These are phyloP conservation scores for Grammothele lineata DNA, from an alignment of 768 basidiomycete genomes.

Conservation along the genomic window DNA sequence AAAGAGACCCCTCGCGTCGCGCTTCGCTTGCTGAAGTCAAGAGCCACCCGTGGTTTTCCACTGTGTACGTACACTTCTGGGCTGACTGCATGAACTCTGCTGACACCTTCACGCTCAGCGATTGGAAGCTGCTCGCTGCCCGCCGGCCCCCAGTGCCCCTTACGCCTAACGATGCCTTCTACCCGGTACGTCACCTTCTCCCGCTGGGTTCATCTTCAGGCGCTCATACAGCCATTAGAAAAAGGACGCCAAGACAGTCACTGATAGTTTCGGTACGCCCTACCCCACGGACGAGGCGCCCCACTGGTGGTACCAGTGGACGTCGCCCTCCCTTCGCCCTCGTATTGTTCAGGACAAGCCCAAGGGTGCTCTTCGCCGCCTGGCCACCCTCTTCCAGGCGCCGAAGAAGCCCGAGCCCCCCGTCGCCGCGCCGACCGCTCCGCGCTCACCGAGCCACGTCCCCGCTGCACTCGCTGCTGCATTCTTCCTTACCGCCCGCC, in stretches of 20 bases:
- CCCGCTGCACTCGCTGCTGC: no score
- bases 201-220: no score
- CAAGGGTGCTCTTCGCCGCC: no score
- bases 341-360: background rate
- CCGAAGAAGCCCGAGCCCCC: no score
- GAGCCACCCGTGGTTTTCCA: constrained; percentile 3
- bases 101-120: background rate
- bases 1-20: constrained; percentile 1
- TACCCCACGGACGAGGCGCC: constrained; percentile 1
- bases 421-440: no score
- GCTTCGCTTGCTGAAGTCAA: constrained; percentile 1
- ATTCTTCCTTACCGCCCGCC: no score
- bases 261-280: constrained; percentile 1
- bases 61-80: constrained; percentile 7
- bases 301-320: constrained; percentile 7
- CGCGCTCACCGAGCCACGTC: no score
- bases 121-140: constrained; percentile 3
- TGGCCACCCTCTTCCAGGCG: no score
- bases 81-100: no score
- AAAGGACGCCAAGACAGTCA: background rate
- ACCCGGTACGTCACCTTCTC: no score
- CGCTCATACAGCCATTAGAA: no score
- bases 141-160: constrained; percentile 1
- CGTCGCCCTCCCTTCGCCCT: constrained; percentile 1
- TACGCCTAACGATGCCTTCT: no score